These are phyloP conservation scores for Aspergillus homomorphus DNA, from an alignment of 495 filamentous ascomycete species.

Conservation along the genomic window DNA sequence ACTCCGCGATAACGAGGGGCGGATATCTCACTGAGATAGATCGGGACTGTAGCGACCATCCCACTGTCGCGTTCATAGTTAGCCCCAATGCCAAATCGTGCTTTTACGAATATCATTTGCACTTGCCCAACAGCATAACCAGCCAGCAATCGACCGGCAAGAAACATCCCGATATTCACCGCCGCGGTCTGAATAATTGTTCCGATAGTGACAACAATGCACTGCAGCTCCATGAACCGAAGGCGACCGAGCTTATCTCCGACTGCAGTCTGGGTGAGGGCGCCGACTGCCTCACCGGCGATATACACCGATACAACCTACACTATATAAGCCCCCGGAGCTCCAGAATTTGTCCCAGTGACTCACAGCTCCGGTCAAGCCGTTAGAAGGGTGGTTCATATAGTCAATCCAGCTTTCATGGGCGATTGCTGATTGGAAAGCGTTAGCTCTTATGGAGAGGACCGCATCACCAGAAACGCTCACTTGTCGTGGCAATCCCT, in stretches of 20 bases:
- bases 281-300: conserved; percentile 55
- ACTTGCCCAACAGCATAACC: conserved; percentile 54
- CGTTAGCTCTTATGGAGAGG: background rate
- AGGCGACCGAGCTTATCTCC: conserved; percentile 56
- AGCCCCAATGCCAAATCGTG: background rate
- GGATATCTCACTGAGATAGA: conserved; percentile 59
- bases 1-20: conserved; percentile 51
- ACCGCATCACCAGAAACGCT: conserved; percentile 16
- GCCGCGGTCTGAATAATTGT: conserved; percentile 55
- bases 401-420: conserved; percentile 60
- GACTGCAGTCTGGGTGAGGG: conserved; percentile 50
- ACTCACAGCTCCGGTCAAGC: conserved; percentile 54
- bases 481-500: conserved; percentile 58
- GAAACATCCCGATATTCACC: conserved; percentile 59
- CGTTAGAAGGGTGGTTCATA: conserved; percentile 53
- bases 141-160: conserved; percentile 54
- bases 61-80: conserved; percentile 28
- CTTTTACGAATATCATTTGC: background rate
- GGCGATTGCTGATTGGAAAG: conserved; percentile 46
- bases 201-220: conserved; percentile 55
- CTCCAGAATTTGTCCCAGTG: background rate
- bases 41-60: conserved; percentile 55
- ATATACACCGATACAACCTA: conserved; percentile 59
- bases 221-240: conserved; percentile 58
- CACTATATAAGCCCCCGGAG: background rate